Conservation (phyloP, 805 yeast species). For the Candida parachauliodes region DNA sequence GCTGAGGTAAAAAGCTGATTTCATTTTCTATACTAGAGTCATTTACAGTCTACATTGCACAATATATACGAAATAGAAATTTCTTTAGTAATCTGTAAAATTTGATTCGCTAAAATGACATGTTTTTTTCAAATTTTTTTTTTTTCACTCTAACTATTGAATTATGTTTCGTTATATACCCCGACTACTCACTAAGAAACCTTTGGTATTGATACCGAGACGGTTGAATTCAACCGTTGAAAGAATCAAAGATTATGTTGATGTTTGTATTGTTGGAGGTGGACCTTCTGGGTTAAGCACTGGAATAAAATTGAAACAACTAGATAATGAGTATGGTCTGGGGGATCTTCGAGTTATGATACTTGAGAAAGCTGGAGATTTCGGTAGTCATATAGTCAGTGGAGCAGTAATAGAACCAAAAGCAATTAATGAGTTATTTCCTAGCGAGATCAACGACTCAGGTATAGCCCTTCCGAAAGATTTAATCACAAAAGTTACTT, state of each 20-base stretch:
- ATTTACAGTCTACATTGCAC: no score
- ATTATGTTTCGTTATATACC: constrained; percentile 1
- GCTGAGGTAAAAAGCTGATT: no score
- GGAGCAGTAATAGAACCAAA: constrained; percentile 94
- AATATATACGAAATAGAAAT: no score
- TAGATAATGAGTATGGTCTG: constrained; percentile 61
- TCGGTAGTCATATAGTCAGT: constrained; percentile 88
- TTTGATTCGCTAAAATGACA: no score
- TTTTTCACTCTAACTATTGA: background rate
- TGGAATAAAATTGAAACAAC: constrained; percentile 83
- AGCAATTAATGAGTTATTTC: constrained; percentile 80
- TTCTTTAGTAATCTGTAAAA: no score
- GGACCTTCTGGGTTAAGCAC: constrained; percentile 98
- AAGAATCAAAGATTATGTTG: constrained; percentile 82
- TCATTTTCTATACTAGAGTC: no score
- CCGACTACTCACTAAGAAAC: background rate
- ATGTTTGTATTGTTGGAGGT: constrained; percentile 94
- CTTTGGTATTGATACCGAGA: constrained; percentile 1
- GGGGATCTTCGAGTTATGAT: constrained; percentile 82
- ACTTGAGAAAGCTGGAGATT: constrained; percentile 86
- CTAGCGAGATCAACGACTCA: constrained; percentile 58
- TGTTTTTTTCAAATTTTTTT: background rate
- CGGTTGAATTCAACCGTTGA: constrained; percentile 1
- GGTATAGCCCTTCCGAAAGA: constrained; percentile 75
- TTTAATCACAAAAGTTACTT: constrained; percentile 67